phyloP scores from a whole-genome alignment of 1,139 yeast genomes.

The Schwanniomyces etchellsii region DNA sequence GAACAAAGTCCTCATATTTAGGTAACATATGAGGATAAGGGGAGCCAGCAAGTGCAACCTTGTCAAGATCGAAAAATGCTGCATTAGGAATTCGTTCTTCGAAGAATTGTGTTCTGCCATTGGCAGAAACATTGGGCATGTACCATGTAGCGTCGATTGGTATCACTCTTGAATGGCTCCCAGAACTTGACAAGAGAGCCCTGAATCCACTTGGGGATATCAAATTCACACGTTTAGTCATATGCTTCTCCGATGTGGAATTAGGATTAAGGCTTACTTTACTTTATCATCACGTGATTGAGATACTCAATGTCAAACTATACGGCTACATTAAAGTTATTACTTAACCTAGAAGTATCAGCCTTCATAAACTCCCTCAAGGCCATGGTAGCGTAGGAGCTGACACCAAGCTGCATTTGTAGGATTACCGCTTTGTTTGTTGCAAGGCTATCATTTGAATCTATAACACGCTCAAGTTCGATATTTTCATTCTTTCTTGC shows the following conservation, averaged over 20 bases:
- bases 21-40: constrained; percentile 92
- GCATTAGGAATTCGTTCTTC: constrained; percentile 60
- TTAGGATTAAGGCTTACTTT: neutral
- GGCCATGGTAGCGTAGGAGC: constrained; percentile 98
- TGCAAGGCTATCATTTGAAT: constrained; percentile 33
- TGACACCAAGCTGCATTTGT: constrained; percentile 72
- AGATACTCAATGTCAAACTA: too few relatives aligned
- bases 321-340: constrained; percentile 8
- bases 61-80: constrained; percentile 77
- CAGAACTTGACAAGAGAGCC: constrained; percentile 12
- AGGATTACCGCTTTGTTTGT: constrained; percentile 65
- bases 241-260: neutral
- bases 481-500: constrained; percentile 22
- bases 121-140: constrained; percentile 66
- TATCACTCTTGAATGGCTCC: constrained; percentile 33
- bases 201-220: constrained; percentile 17
- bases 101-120: constrained; percentile 53
- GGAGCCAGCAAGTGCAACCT: constrained; percentile 49
- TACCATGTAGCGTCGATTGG: constrained; percentile 93
- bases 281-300: neutral
- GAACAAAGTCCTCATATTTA: constrained; percentile 44
- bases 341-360: constrained; percentile 59
- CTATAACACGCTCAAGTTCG: constrained; percentile 28
- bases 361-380: constrained; percentile 83
- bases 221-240: constrained; percentile 7